phyloP scores from a whole-genome alignment of 257 asterid genomes.

The Fraxinus cuspidata region DNA sequence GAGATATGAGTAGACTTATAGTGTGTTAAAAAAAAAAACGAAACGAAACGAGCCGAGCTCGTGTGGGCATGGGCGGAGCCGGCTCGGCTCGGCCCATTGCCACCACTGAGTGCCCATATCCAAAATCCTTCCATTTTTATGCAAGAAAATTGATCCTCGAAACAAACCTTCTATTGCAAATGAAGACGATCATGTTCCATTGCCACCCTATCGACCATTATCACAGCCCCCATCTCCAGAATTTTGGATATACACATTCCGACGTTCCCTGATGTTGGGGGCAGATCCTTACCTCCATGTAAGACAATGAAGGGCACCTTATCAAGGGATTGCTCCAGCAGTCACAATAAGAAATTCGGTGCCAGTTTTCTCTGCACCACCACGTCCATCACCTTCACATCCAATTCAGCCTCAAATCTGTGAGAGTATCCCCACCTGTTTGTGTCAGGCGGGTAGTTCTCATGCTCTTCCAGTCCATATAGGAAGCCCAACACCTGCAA shows the following conservation, averaged over 20 bases:
- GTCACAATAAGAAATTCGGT: slow-evolving; percentile 59
- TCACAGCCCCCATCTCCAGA: slow-evolving; percentile 39
- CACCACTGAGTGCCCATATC: slow-evolving; percentile 51
- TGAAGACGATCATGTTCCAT: slow-evolving; percentile 24
- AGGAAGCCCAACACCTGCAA: slow-evolving; percentile 23
- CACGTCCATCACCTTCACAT: slow-evolving; percentile 40
- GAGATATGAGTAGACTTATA: too few relatives aligned
- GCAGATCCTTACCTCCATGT: slow-evolving; percentile 43
- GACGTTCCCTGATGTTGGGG: slow-evolving; percentile 35
- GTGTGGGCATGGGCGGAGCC: too few relatives aligned
- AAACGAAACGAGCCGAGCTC: too few relatives aligned
- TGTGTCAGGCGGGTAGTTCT: slow-evolving; percentile 49
- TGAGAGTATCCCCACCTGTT: slow-evolving; percentile 50
- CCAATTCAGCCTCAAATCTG: slow-evolving; percentile 41
- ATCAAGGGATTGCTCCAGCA: slow-evolving; percentile 62
- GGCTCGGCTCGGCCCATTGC: too few relatives aligned
- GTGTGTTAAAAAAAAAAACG: too few relatives aligned
- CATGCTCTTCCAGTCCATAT: slow-evolving; percentile 38
- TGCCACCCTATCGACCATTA: slow-evolving; percentile 31
- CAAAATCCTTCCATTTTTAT: slow-evolving; percentile 71
- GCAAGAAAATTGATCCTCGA: slow-evolving; percentile 36
- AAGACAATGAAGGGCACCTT: slow-evolving; percentile 46
- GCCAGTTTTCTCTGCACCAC: slow-evolving; percentile 77
- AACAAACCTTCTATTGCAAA: slow-evolving; percentile 33
- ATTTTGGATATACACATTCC: slow-evolving; percentile 26